These are phyloP conservation scores for Phylloporus sp. DNA, from an alignment of 768 basidiomycete species.

Conservation along the genomic window DNA sequence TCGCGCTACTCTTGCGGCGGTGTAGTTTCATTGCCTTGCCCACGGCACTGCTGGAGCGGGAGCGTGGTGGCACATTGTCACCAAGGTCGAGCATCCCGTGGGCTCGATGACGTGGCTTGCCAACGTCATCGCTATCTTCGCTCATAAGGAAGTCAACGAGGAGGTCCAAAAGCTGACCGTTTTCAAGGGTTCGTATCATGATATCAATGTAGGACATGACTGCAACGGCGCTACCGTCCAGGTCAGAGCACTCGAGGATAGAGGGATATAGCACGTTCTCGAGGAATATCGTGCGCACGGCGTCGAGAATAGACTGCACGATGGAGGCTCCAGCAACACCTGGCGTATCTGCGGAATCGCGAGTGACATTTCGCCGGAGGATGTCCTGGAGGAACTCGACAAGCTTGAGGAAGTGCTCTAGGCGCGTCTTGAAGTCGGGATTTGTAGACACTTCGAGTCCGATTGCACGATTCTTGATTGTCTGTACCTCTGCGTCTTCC, in stretches of 20 bases:
- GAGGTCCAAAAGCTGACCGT: conserved; percentile 62
- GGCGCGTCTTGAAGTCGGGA: conserved; percentile 68
- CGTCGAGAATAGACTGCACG: conserved; percentile 75
- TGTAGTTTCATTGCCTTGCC: conserved; percentile 45
- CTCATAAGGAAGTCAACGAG: conserved; percentile 77
- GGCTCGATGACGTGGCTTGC: conserved; percentile 40
- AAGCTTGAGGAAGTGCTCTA: conserved; percentile 87
- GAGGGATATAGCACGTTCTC: conserved; percentile 93
- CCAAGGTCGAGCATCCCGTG: conserved; percentile 41
- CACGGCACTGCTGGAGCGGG: conserved; percentile 23
- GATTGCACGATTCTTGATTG: conserved; percentile 49
- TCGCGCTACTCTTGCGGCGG: conserved; percentile 80
- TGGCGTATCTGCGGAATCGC: conserved; percentile 41
- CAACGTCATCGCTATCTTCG: conserved; percentile 73
- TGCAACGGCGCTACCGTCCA: conserved; percentile 93
- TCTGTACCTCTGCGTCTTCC: conserved; percentile 47
- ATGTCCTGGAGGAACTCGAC: conserved; percentile 92
- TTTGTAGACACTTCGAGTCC: conserved; percentile 76
- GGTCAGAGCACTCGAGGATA: conserved; percentile 85
- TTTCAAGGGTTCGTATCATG: conserved; percentile 70
- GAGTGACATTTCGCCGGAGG: conserved; percentile 56
- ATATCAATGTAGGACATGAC: conserved; percentile 94
- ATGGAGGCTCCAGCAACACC: conserved; percentile 73
- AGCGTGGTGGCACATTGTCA: conserved; percentile 30
- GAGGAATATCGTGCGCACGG: conserved; percentile 80